Base-by-base conservation (phyloP, 805 yeast genomes). In the Schwanniomyces pseudopolymorphus region DNA sequence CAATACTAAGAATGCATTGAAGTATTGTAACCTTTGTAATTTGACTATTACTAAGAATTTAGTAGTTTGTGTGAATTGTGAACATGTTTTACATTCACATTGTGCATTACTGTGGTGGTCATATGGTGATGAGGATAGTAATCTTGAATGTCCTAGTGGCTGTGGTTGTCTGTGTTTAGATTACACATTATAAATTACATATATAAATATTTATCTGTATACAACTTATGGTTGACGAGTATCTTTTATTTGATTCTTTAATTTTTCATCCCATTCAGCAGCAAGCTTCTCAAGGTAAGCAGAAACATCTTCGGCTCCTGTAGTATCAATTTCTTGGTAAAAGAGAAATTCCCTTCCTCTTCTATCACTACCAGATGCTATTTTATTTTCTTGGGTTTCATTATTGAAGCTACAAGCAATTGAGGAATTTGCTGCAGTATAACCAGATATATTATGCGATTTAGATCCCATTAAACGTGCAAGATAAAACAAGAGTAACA, bases 371-470 rank as follows among this genome's bases (percentile, higher is more conserved):
- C 90, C 88, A 7, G 96, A 87, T 3, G 96, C 96, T 3, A 66
- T 54, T 45, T 72, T 72, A 48, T 78, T 80, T 56, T 83, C 82
- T 43, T 83, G 69, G 17, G 71, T 70, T 57, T 81, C 83, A 14
- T 66, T 67, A 27, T 70, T 72, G 2, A 85, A 77, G 6, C 84
- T 87, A 24, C 63, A 62, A 14, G 54, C 50, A 2, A 89, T 75
- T 0, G 94, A 89, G 1, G 98, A 89, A 60, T 87, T 86, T 7
- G 98, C 96, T 11, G 96, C 97, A 10, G 75, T 83, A 66, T 90
- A 89, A 1, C 98, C 96, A 25, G 84, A 78, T 37, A 94, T 87
- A 56, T 87, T 88, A 63, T 92, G 96, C 84, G 92, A 87, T 13
- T 86, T 85, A 4, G 96, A 85, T 1, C 99, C 99, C 24, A 82